phyloP scores from a whole-genome alignment of 1,284 basidiomycete species.

The Ustilago trichophora region DNA sequence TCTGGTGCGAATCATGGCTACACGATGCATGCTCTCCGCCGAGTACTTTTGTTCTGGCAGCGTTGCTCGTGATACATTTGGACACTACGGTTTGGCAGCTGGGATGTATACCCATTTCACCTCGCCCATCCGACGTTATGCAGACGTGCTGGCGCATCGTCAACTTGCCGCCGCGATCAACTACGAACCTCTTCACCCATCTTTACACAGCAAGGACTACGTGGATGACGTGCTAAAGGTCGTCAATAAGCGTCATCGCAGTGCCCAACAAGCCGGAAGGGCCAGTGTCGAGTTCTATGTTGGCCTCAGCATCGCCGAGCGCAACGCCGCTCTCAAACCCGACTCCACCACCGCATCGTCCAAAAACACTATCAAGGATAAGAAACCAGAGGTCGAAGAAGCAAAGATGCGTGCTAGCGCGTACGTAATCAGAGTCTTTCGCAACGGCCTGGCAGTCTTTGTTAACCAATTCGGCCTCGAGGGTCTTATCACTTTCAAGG shows the following conservation, averaged over 20 bases:
- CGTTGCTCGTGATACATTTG: conserved; percentile 89
- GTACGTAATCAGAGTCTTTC: conserved; percentile 92
- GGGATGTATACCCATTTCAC: conserved; percentile 99
- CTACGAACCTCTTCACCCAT: conserved; percentile 82
- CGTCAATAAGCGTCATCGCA: conserved; percentile 90
- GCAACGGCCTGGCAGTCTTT: conserved; percentile 94
- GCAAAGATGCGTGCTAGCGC: conserved; percentile 69
- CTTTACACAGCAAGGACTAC: conserved; percentile 85
- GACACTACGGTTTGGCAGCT: conserved; percentile 95
- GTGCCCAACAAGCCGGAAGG: conserved; percentile 95
- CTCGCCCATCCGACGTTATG: conserved; percentile 49
- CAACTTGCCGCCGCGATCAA: conserved; percentile 91
- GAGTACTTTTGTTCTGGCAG: conserved; percentile 98
- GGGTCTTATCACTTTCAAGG: conserved; percentile 90
- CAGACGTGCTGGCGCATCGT: conserved; percentile 91
- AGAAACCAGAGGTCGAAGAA: too few species aligned
- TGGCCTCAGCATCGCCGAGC: conserved; percentile 79
- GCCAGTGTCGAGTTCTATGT: conserved; percentile 98
- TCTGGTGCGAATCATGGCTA: conserved; percentile 98
- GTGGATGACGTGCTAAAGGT: conserved; percentile 87
- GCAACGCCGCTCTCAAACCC: too few species aligned
- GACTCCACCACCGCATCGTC: too few species aligned
- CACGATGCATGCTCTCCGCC: conserved; percentile 95
- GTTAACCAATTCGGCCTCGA: conserved; percentile 93
- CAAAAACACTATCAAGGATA: neutral